phyloP scores from a whole-genome alignment of 257 asterid species.

The Lantana camara region DNA sequence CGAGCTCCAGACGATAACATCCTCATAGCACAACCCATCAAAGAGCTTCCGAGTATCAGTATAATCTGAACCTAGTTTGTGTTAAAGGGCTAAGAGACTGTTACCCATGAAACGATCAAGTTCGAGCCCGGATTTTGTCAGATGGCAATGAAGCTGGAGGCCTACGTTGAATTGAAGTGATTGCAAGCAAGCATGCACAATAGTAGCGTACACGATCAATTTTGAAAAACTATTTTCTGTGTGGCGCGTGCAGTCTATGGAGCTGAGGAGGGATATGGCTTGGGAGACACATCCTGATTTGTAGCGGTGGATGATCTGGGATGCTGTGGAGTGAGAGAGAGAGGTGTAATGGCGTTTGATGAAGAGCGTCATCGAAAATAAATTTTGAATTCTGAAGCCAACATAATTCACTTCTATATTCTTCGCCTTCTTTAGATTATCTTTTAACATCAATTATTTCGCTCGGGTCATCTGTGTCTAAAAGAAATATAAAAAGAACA shows the following conservation, averaged over 20 bases:
- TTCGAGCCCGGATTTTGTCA: conserved; percentile 63
- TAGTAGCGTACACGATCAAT: conserved; percentile 55
- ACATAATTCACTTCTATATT: too few relatives aligned
- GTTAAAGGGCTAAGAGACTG: conserved; percentile 69
- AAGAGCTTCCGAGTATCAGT: conserved; percentile 50
- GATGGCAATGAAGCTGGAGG: conserved; percentile 72
- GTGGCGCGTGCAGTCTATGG: conserved; percentile 27
- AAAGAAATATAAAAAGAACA: too few relatives aligned
- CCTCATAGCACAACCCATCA: conserved; percentile 58
- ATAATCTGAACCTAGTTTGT: conserved; percentile 47
- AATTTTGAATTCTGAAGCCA: too few relatives aligned
- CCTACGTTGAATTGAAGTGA: conserved; percentile 47
- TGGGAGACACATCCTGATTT: conserved; percentile 44
- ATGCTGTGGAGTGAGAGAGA: conserved; percentile 29
- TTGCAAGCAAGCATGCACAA: conserved; percentile 59
- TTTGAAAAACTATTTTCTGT: conserved; percentile 29
- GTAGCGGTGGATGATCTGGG: conserved; percentile 55
- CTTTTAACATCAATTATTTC: too few relatives aligned
- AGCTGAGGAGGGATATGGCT: conserved; percentile 49
- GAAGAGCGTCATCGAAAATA: conserved; percentile 31
- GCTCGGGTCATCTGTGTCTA: too few relatives aligned
- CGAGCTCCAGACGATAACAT: conserved; percentile 86
- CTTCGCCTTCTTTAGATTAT: too few relatives aligned
- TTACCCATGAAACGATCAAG: conserved; percentile 79
- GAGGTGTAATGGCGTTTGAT: conserved; percentile 40